Evolutionary conservation across 805 yeast species (phyloP).

Genomic region (Barnettozyma sucrosica): DNA sequence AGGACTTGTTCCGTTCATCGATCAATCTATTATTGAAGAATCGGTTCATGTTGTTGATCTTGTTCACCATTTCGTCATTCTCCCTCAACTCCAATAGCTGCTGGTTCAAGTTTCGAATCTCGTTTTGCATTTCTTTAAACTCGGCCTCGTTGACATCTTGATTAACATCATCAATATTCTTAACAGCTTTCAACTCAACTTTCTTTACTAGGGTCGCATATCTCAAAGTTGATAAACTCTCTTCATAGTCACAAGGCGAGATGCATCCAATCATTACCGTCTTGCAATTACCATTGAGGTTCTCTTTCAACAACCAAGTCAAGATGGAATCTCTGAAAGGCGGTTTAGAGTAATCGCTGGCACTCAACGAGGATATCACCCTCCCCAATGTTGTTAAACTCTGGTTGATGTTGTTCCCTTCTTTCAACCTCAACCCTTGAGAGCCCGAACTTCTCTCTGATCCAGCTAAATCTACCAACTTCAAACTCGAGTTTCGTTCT

Average conservation of each 20-base stretch:
- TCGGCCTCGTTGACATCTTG: conserved; percentile 12
- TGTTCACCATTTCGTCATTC: conserved; percentile 17
- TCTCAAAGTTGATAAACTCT: conserved; percentile 66
- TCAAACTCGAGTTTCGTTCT: conserved; percentile 52
- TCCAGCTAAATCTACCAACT: conserved; percentile 79
- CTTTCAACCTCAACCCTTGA: conserved; percentile 55
- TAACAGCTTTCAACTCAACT: conserved; percentile 55
- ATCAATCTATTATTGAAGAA: conserved; percentile 25
- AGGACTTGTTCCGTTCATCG: conserved; percentile 25
- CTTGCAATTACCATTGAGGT: conserved; percentile 79
- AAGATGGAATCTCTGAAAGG: conserved; percentile 58
- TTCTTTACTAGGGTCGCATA: conserved; percentile 74
- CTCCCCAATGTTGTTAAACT: conserved; percentile 75
- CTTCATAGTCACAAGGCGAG: conserved; percentile 75
- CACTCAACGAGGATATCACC: conserved; percentile 48
- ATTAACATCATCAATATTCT: conserved; percentile 31
- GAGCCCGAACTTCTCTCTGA: conserved; percentile 71
- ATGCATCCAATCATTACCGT: conserved; percentile 86
- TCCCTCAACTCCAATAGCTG: conserved; percentile 18
- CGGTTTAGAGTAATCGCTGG: conserved; percentile 29
- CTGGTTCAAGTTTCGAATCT: conserved; percentile 17
- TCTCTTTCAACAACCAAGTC: conserved; percentile 72
- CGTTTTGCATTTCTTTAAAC: conserved; percentile 14
- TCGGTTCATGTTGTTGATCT: conserved; percentile 20
- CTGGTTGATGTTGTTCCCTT: conserved; percentile 73